Conservation (phyloP, 75 land plant genomes). For the Picea sitchensis region DNA sequence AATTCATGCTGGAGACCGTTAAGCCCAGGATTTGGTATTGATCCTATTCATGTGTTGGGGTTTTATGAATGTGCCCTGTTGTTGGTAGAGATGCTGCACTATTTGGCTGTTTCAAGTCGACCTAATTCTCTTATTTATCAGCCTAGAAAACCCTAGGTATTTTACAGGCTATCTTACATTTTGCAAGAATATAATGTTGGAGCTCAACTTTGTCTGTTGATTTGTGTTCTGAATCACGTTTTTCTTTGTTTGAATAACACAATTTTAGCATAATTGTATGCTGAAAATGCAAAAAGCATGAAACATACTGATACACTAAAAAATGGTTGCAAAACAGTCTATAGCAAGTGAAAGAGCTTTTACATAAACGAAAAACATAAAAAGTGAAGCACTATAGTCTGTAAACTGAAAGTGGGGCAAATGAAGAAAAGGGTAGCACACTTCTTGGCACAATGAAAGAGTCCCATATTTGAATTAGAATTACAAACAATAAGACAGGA, state of each 20-base stretch:
- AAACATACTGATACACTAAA: not conserved
- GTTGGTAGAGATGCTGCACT: too few relatives aligned
- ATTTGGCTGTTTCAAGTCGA: too few relatives aligned
- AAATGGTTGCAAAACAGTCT: not conserved
- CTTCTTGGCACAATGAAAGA: too few relatives aligned
- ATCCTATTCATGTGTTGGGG: too few relatives aligned
- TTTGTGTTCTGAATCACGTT: not conserved
- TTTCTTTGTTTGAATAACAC: not conserved
- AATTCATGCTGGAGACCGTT: too few relatives aligned
- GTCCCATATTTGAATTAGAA: not conserved
- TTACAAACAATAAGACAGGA: not conserved
- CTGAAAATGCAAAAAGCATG: not conserved
- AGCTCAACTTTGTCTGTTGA: not conserved
- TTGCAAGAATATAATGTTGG: not conserved
- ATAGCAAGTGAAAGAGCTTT: not conserved
- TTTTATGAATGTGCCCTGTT: too few relatives aligned
- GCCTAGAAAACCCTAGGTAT: too few relatives aligned
- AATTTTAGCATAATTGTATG: not conserved
- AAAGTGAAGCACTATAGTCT: not conserved
- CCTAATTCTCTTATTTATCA: too few relatives aligned
- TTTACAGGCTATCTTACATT: not conserved
- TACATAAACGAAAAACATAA: not conserved
- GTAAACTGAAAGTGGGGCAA: not conserved
- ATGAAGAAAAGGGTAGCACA: not conserved
- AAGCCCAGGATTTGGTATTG: too few relatives aligned